Conservation (phyloP, 805 yeast genomes). For the Lipomyces mesembrius region DNA sequence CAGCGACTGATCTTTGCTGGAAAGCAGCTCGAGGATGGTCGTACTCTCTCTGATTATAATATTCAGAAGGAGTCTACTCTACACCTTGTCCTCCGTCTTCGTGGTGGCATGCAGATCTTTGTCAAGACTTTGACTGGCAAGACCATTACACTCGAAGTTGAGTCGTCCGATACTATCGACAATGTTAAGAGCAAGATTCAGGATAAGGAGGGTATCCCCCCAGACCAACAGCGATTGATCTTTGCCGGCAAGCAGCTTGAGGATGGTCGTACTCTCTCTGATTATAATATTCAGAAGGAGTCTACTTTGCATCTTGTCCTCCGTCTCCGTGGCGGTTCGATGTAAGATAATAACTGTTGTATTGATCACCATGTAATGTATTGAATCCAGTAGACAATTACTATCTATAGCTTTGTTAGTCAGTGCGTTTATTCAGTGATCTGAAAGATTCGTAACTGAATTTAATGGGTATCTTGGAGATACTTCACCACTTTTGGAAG, state of each 20-base stretch:
- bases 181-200: conserved; percentile 94
- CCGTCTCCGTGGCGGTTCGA: conserved; percentile 79
- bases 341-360: too few relatives aligned
- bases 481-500: too few relatives aligned
- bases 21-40: conserved; percentile 93
- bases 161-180: conserved; percentile 93
- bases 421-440: too few relatives aligned
- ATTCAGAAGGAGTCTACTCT: conserved; percentile 91
- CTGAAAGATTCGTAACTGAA: too few relatives aligned
- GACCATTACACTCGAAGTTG: conserved; percentile 87
- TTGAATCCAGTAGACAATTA: too few relatives aligned
- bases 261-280: conserved; percentile 93
- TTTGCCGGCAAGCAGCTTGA: conserved; percentile 96
- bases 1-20: conserved; percentile 95
- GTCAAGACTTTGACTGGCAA: conserved; percentile 90
- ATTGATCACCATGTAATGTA: too few relatives aligned
- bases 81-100: conserved; percentile 81
- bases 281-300: conserved; percentile 95
- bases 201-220: conserved; percentile 96
- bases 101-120: conserved; percentile 94
- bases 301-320: conserved; percentile 82
- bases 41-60: conserved; percentile 93
- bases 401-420: too few relatives aligned
- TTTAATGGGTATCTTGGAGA: too few relatives aligned
- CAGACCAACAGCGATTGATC: conserved; percentile 93